Conservation (phyloP, 371 early-diverging fungal species). For the Fennellomyces sp. region DNA sequence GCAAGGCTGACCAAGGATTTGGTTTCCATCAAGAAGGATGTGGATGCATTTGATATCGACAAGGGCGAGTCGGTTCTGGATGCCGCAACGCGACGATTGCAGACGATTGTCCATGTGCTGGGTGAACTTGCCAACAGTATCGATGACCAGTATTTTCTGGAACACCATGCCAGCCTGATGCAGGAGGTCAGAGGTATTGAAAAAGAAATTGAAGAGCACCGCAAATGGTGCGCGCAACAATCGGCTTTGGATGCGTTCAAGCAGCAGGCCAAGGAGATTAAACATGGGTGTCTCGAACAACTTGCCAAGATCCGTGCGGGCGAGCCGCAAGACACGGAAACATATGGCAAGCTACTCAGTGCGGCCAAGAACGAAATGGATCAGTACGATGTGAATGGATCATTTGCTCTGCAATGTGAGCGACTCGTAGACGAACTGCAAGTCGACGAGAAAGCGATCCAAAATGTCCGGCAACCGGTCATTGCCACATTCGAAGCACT, state of each 20-base stretch:
- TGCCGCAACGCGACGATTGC: neutral
- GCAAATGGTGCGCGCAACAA: neutral
- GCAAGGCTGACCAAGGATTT: neutral
- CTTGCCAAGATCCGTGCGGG: neutral
- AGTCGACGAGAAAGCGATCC: conserved; percentile 4
- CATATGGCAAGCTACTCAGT: neutral
- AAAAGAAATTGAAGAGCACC: neutral
- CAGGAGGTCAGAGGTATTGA: neutral
- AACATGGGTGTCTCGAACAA: neutral
- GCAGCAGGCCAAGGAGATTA: neutral
- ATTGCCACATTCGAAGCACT: conserved; percentile 24
- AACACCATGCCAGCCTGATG: neutral
- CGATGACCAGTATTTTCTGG: neutral
- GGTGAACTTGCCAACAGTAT: neutral
- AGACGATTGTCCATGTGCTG: neutral
- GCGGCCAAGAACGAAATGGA: neutral
- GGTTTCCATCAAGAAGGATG: neutral
- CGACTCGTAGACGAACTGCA: neutral
- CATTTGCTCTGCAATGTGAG: neutral
- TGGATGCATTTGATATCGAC: neutral
- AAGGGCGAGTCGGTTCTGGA: neutral
- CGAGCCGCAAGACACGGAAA: too few relatives aligned
- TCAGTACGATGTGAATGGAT: neutral
- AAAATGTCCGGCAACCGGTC: conserved; percentile 9
- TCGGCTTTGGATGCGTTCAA: neutral